Base-by-base conservation (phyloP, 805 yeast species). In the Cyberlindnera xylosilytica region DNA sequence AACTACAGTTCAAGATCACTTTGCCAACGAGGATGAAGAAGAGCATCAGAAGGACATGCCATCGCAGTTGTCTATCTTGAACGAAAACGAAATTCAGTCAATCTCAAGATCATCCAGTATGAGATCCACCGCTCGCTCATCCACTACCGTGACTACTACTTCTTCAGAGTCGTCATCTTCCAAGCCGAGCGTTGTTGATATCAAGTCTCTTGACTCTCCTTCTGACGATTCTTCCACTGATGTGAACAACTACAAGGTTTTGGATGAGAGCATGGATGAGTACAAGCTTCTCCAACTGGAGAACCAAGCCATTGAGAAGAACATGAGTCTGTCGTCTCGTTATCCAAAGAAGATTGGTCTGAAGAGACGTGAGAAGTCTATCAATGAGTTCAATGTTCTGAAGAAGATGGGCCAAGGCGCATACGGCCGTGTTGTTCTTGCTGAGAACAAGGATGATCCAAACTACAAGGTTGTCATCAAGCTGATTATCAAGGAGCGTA, bases 341-440 rank as follows among this genome's bases (percentile, higher is more conserved):
- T 62, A 58, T 45, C 70, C 66, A 22, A 71, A 72, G 13, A 60
- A 65, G 29, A 75, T 83, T 47, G 97, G 97, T 2, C 67, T 72
- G 6, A 69, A 70, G 42, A 76, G 93, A 55, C 74, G 96, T 41
- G 79, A 74, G 17, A 87, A 87, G 59, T 77, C 79, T 46, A 74
- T 87, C 49, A 61, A 73, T 0, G 96, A 89, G 59, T 93, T 87
- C 54, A 63, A 67, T 1, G 74, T 86, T 1, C 35, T 88, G 34
- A 84, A 86, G 59, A 78, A 81, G 48, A 78, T 93, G 80, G 99
- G 99, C 1, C 91, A 86, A 61, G 99, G 99, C 29, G 97, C 98
- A 0, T 93, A 93, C 58, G 99, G 99, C 11, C 87, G 87, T 58
- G 99, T 93, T 16, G 83, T 87, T 20, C 71, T 87, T 19, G 93